These are phyloP conservation scores for Aegilops speltoides DNA, from an alignment of 176 grass and related monocot species.

Conservation along the genomic window DNA sequence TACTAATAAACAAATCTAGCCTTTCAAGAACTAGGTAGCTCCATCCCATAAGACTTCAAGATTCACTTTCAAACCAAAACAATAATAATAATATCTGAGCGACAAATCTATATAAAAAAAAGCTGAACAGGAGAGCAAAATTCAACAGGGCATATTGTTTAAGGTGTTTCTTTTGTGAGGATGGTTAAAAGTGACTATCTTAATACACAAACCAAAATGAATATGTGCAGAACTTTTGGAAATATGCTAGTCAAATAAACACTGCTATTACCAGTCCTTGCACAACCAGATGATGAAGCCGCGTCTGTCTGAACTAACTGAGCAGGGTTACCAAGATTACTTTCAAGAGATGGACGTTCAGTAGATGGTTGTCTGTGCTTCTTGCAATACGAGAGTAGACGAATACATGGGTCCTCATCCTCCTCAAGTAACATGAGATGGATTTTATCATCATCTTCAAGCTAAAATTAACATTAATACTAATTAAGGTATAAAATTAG, in stretches of 20 bases:
- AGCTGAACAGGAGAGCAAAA: not conserved
- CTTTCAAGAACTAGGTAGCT: slow-evolving; percentile 19
- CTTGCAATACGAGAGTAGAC: slow-evolving; percentile 95
- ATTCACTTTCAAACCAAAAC: slow-evolving; percentile 11
- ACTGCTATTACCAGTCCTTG: slow-evolving; percentile 73
- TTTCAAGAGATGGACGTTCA: slow-evolving; percentile 67
- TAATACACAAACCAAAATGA: slow-evolving; percentile 23
- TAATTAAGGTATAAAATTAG: slow-evolving; percentile 31
- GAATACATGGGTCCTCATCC: slow-evolving; percentile 90
- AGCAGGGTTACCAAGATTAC: slow-evolving; percentile 24
- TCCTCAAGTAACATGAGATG: slow-evolving; percentile 89
- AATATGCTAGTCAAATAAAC: slow-evolving; percentile 8
- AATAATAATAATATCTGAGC: slow-evolving; percentile 26
- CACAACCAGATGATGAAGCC: slow-evolving; percentile 79
- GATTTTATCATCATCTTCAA: slow-evolving; percentile 94
- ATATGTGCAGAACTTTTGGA: not conserved
- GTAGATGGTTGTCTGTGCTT: slow-evolving; percentile 90
- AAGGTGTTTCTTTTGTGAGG: not conserved
- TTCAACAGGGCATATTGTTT: not conserved
- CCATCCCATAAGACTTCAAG: slow-evolving; percentile 9
- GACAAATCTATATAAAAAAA: not conserved
- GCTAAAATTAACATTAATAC: slow-evolving; percentile 56
- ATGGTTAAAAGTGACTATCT: not conserved
- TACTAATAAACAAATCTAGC: slow-evolving; percentile 21
- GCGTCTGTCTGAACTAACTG: slow-evolving; percentile 44